These are phyloP conservation scores for Phascolomyces articulosus DNA, from an alignment of 371 early-diverging fungal genomes.

Conservation along the genomic window DNA sequence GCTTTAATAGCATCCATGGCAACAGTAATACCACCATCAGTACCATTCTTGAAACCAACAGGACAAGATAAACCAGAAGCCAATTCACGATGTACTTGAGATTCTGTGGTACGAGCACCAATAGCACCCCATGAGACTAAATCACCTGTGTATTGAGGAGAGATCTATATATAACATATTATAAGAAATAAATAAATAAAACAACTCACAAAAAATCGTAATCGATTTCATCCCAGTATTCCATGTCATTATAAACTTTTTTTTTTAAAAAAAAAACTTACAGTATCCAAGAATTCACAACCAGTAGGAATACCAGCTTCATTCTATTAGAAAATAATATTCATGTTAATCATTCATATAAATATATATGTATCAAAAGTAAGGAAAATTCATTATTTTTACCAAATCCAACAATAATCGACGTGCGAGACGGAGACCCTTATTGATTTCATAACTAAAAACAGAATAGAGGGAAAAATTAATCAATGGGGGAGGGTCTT, in stretches of 20 bases:
- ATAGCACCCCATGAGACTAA: slow-evolving; percentile 85
- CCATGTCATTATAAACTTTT: too few species aligned
- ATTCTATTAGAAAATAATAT: slow-evolving; percentile 32
- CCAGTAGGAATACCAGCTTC: slow-evolving; percentile 85
- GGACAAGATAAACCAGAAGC: slow-evolving; percentile 93
- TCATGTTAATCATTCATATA: neutral
- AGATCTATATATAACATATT: slow-evolving; percentile 34
- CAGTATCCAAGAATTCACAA: slow-evolving; percentile 83
- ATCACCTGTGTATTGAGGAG: slow-evolving; percentile 86
- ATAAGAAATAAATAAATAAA: neutral
- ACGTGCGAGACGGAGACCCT: slow-evolving; percentile 84
- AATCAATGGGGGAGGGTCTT: too few species aligned
- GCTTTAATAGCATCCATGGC: slow-evolving; percentile 92
- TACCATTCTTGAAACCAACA: slow-evolving; percentile 94
- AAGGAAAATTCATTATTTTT: slow-evolving; percentile 5
- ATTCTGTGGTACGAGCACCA: slow-evolving; percentile 95
- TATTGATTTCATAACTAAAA: slow-evolving; percentile 81
- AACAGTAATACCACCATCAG: slow-evolving; percentile 85
- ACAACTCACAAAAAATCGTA: too few species aligned
- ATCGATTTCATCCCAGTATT: too few species aligned
- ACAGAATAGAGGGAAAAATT: slow-evolving; percentile 9
- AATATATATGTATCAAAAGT: too few species aligned
- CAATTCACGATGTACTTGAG: slow-evolving; percentile 88
- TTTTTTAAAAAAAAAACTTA: too few species aligned
- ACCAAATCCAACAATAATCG: slow-evolving; percentile 70